A percentile compares a stretch with the other conserved stretches of the same genome.
Conservation (phyloP, 805 yeast genomes). For the Starmerella sp. region DNA sequence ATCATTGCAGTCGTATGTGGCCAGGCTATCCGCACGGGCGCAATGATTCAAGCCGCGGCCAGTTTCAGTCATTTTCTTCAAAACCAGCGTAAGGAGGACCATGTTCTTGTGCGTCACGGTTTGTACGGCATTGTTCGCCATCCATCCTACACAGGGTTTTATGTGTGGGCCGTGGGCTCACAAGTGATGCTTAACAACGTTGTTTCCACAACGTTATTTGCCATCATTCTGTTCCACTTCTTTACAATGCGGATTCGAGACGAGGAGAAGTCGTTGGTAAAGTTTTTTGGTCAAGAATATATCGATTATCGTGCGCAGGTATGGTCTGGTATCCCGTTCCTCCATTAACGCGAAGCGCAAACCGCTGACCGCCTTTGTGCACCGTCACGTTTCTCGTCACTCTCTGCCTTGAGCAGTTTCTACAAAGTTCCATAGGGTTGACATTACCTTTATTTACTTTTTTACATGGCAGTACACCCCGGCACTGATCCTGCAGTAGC, state of each 20-base stretch:
- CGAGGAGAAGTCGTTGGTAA: slow-evolving; percentile 57
- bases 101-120: slow-evolving; percentile 61
- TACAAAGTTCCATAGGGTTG: not conserved
- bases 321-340: slow-evolving; percentile 56
- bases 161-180: slow-evolving; percentile 85
- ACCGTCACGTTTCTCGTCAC: not conserved
- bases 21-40: slow-evolving; percentile 55
- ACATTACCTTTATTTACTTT: not conserved
- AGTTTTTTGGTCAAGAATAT: slow-evolving; percentile 66
- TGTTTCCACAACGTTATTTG: slow-evolving; percentile 44
- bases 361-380: not conserved
- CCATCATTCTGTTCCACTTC: slow-evolving; percentile 51
- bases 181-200: slow-evolving; percentile 64
- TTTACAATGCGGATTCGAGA: slow-evolving; percentile 51
- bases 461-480: not conserved
- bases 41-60: slow-evolving; percentile 80
- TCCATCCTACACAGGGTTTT: slow-evolving; percentile 87
- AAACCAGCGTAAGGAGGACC: slow-evolving; percentile 40
- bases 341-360: slow-evolving; percentile 22
- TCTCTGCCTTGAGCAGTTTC: not conserved
- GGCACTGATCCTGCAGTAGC: not conserved
- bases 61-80: slow-evolving; percentile 79
- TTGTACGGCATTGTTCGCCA: slow-evolving; percentile 61
- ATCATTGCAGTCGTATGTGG: slow-evolving; percentile 42
- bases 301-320: slow-evolving; percentile 39